Percentiles rank a stretch among this genome's conserved stretches.
These are phyloP conservation scores for Nephelium lappaceum DNA, from an alignment of 345 rosid genomes.

Conservation along the genomic window DNA sequence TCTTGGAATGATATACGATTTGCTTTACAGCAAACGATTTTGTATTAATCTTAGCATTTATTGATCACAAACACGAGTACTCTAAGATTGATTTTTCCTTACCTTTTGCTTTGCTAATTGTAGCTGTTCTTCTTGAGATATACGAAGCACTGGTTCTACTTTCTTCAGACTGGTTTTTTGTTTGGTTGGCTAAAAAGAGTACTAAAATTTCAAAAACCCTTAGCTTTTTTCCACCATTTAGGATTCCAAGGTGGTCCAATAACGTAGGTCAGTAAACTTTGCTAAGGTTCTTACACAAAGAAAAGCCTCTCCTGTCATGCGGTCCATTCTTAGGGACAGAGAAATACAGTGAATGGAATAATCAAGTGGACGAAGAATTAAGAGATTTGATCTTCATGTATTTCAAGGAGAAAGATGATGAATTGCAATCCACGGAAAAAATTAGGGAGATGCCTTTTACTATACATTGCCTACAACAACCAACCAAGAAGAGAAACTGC, in stretches of 20 bases:
- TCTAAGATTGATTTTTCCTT: constrained; percentile 6
- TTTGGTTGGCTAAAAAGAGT: not conserved
- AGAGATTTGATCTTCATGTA: not conserved
- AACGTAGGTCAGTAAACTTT: not conserved
- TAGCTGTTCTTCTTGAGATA: constrained; percentile 28
- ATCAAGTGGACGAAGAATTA: not conserved
- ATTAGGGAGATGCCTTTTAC: too few relatives aligned
- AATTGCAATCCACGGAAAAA: not conserved
- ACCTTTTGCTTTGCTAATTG: constrained; percentile 24
- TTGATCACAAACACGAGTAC: constrained; percentile 18
- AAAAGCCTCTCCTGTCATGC: too few relatives aligned
- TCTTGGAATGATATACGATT: too few relatives aligned
- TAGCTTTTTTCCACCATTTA: not conserved
- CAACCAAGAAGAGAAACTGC: too few relatives aligned
- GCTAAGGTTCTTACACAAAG: too few relatives aligned
- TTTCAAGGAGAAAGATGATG: not conserved
- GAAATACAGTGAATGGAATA: not conserved
- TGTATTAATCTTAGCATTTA: too few relatives aligned
- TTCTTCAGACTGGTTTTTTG: constrained; percentile 15
- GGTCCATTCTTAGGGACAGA: not conserved
- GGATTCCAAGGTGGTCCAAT: constrained; percentile 26
- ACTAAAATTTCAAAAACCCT: not conserved
- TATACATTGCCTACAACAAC: too few relatives aligned
- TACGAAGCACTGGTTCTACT: constrained; percentile 22
- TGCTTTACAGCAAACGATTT: too few relatives aligned